Conservation (phyloP, 371 early-diverging fungal species). For the Paraphysoderma sedebokerense region DNA sequence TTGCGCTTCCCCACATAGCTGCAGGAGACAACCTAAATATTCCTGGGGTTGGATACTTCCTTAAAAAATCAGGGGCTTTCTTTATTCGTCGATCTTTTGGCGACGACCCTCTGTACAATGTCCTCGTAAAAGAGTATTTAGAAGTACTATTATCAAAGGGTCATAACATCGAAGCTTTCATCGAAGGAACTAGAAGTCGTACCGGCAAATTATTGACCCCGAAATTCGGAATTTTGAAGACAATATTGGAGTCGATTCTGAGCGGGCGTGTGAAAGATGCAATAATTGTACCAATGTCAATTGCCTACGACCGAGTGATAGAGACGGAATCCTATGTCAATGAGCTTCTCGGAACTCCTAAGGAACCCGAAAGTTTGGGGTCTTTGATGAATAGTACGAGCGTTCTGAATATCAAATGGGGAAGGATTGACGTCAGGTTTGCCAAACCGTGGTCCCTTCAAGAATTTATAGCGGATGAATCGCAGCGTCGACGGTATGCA, state of each 20-base stretch:
- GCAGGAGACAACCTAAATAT: slow-evolving; percentile 79
- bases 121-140: slow-evolving; percentile 59
- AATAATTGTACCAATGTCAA: slow-evolving; percentile 62
- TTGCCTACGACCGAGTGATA: slow-evolving; percentile 68
- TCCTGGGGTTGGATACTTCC: slow-evolving; percentile 49
- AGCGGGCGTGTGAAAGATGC: slow-evolving; percentile 41
- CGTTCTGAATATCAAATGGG: slow-evolving; percentile 53
- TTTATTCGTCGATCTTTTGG: slow-evolving; percentile 72
- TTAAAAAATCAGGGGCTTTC: slow-evolving; percentile 59
- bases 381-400: slow-evolving; percentile 31
- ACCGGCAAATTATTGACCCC: slow-evolving; percentile 60
- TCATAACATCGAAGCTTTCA: slow-evolving; percentile 67
- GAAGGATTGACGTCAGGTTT: slow-evolving; percentile 53
- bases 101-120: slow-evolving; percentile 49
- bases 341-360: slow-evolving; percentile 67
- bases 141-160: slow-evolving; percentile 37
- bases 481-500: slow-evolving; percentile 22
- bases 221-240: slow-evolving; percentile 65
- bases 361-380: slow-evolving; percentile 59
- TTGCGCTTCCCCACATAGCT: slow-evolving; percentile 71
- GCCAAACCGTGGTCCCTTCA: slow-evolving; percentile 53
- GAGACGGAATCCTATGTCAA: slow-evolving; percentile 62
- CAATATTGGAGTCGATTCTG: slow-evolving; percentile 53
- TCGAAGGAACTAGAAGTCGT: slow-evolving; percentile 72
- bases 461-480: slow-evolving; percentile 34